Evolutionary conservation across 176 grass and related monocot species (phyloP).

Genomic region (Metroxylon sagu): DNA sequence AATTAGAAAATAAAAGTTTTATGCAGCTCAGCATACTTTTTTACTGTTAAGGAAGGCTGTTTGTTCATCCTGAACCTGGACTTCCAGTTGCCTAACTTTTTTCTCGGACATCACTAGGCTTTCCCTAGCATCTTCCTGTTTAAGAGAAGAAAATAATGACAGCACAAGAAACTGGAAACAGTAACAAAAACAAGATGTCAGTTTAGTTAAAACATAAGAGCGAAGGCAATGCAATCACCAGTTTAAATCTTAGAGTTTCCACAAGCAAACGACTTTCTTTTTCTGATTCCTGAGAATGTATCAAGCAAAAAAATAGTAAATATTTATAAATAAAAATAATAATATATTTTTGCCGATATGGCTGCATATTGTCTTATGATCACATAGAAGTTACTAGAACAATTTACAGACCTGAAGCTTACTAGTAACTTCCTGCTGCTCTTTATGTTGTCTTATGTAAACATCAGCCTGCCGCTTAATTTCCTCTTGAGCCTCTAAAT

Average conservation of each 20-base stretch:
- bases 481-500: constrained; percentile 66
- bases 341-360: too few relatives aligned
- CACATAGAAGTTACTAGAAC: constrained; percentile 31
- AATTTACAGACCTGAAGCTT: constrained; percentile 35
- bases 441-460: constrained; percentile 64
- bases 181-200: too few relatives aligned
- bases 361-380: background rate
- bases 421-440: constrained; percentile 83
- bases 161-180: background rate
- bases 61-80: constrained; percentile 71
- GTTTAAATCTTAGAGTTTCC: constrained; percentile 84
- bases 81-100: constrained; percentile 77
- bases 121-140: constrained; percentile 81
- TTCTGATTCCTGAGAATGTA: constrained; percentile 63
- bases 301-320: background rate
- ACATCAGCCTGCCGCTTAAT: constrained; percentile 55
- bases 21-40: constrained; percentile 41
- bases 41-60: constrained; percentile 40
- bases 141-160: constrained; percentile 16
- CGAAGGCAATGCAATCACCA: constrained; percentile 31
- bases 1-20: too few relatives aligned
- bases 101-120: constrained; percentile 83
- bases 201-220: too few relatives aligned
- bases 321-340: too few relatives aligned
- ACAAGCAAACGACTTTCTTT: constrained; percentile 68